Conservation (phyloP, 345 rosid genomes). For the rapeseed (Brassica napus) region DNA sequence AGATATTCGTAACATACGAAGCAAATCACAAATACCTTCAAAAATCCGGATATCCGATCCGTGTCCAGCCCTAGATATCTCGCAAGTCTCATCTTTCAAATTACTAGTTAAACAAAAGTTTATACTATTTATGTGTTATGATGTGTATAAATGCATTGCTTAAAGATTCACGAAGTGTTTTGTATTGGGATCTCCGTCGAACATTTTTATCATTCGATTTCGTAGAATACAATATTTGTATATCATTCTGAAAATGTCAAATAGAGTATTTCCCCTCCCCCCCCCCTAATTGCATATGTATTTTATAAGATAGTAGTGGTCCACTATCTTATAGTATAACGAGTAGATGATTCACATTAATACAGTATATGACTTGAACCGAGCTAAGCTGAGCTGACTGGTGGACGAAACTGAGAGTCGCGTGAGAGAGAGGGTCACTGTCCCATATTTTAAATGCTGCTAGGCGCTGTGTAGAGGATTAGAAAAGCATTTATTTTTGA, state of each 20-base stretch:
- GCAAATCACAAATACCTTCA: no score
- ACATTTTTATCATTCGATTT: conserved; percentile 3
- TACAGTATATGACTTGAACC: not conserved
- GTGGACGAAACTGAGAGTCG: not conserved
- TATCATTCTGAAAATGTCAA: not conserved
- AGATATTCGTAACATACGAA: no score
- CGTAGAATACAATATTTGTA: not conserved
- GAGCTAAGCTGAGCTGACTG: conserved; percentile 18
- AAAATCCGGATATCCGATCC: no score
- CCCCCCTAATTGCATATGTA: not conserved
- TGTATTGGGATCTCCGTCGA: conserved; percentile 36
- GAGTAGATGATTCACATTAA: not conserved
- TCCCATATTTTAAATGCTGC: conserved; percentile 32
- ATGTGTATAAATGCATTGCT: conserved; percentile 14
- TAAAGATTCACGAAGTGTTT: conserved; percentile 28
- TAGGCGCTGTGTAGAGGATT: conserved; percentile 40
- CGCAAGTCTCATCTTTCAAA: not conserved
- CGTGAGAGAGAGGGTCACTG: conserved; percentile 33
- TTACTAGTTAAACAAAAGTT: conserved; percentile 1
- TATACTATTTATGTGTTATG: not conserved
- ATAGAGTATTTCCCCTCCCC: not conserved
- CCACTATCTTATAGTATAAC: not conserved
- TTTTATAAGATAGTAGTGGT: not conserved
- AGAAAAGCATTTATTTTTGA: conserved; percentile 42
- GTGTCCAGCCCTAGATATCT: conserved; percentile 4